Evolutionary conservation across 1,139 yeast species (phyloP).

Genomic region (Lodderomyces orthopsilosis): DNA sequence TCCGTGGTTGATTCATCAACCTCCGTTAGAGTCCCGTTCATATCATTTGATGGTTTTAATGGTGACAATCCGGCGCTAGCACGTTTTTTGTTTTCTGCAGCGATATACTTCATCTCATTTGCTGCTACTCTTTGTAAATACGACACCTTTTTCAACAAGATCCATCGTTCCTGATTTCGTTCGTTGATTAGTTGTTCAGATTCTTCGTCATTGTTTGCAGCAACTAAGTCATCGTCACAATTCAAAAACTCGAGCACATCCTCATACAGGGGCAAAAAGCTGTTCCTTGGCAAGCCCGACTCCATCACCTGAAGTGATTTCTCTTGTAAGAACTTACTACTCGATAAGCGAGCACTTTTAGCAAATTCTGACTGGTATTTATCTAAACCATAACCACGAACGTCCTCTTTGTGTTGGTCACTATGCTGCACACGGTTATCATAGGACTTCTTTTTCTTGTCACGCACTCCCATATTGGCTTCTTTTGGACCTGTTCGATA

Average conservation of each 20-base stretch:
- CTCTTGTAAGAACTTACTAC: constrained; percentile 51
- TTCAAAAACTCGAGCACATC: constrained; percentile 56
- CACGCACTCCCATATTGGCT: constrained; percentile 82
- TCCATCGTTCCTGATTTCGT: constrained; percentile 61
- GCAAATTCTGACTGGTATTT: constrained; percentile 48
- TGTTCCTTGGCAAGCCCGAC: constrained; percentile 29
- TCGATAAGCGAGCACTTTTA: constrained; percentile 49
- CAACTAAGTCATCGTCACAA: constrained; percentile 39
- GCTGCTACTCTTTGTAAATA: constrained; percentile 65
- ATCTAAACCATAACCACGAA: constrained; percentile 73
- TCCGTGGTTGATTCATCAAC: constrained; percentile 6
- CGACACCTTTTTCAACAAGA: constrained; percentile 63
- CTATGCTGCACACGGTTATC: constrained; percentile 79
- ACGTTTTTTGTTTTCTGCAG: constrained; percentile 33
- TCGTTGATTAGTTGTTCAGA: constrained; percentile 40
- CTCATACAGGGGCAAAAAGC: constrained; percentile 56
- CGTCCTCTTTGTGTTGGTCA: constrained; percentile 63
- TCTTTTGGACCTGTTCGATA: constrained; percentile 74
- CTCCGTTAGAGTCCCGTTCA: background rate
- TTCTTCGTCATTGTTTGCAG: constrained; percentile 36
- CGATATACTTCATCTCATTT: constrained; percentile 32
- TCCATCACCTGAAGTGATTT: constrained; percentile 52
- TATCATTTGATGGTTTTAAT: constrained; percentile 3
- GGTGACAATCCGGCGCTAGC: constrained; percentile 33
- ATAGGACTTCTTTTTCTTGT: constrained; percentile 72